Percentiles rank a stretch among this genome's conserved stretches.
These are phyloP conservation scores for Firmiana major DNA, from an alignment of 345 rosid genomes.

Conservation along the genomic window DNA sequence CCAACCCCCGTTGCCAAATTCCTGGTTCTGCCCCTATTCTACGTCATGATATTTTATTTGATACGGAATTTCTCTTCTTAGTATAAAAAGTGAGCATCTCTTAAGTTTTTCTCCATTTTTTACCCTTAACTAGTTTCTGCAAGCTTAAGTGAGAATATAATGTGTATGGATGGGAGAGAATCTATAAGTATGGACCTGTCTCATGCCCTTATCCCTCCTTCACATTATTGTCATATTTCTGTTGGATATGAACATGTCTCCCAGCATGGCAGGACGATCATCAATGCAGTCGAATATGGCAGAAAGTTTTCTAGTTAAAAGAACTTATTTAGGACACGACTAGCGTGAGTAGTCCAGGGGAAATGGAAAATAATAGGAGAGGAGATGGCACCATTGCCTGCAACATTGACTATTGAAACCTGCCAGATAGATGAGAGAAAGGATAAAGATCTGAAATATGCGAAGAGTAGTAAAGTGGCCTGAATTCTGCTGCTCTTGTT, in stretches of 20 bases:
- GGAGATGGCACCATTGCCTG: not conserved
- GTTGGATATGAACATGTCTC: not conserved
- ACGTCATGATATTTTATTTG: too few species aligned
- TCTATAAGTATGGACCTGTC: not conserved
- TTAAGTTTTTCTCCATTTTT: not conserved
- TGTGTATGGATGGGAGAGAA: not conserved
- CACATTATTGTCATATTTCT: not conserved
- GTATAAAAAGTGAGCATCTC: not conserved
- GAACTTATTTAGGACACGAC: not conserved
- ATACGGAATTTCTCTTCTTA: not conserved
- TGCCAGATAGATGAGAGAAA: not conserved
- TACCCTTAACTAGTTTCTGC: not conserved
- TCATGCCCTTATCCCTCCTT: not conserved
- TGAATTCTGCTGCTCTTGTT: not conserved
- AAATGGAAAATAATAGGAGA: too few species aligned
- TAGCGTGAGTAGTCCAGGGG: not conserved
- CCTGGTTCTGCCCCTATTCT: too few species aligned
- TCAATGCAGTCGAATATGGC: not conserved
- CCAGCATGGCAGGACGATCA: not conserved
- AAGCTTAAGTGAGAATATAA: not conserved
- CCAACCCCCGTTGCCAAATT: too few species aligned
- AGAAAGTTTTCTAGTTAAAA: not conserved
- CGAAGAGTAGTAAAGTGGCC: not conserved
- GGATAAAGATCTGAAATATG: not conserved
- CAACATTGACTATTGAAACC: not conserved